phyloP scores from a whole-genome alignment of 257 asterid species.

The Petunia secreta region DNA sequence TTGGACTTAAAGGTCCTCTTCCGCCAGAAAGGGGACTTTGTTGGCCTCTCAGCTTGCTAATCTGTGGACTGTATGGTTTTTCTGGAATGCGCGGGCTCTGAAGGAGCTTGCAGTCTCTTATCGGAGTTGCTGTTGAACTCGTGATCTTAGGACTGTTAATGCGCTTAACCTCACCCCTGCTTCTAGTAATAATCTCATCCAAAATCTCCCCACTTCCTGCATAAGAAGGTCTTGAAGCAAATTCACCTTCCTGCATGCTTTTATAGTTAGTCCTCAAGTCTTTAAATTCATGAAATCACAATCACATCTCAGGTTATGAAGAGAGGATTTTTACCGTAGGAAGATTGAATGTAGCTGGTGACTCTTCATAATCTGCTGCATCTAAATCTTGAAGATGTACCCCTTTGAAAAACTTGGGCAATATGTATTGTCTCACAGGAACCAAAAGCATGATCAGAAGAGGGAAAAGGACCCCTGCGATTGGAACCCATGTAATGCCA shows the following conservation, averaged over 20 bases:
- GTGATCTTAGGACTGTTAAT: slow-evolving; percentile 60
- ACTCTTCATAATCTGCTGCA: slow-evolving; percentile 89
- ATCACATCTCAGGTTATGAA: neutral
- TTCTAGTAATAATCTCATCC: slow-evolving; percentile 78
- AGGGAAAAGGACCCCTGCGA: slow-evolving; percentile 85
- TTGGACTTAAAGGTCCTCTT: slow-evolving; percentile 58
- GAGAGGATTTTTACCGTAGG: slow-evolving; percentile 41
- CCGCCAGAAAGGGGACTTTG: slow-evolving; percentile 41
- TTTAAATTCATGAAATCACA: neutral
- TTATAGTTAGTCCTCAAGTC: neutral
- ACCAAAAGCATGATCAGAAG: slow-evolving; percentile 81
- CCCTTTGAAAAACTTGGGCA: slow-evolving; percentile 82
- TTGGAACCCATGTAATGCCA: slow-evolving; percentile 88
- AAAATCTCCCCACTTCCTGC: slow-evolving; percentile 74
- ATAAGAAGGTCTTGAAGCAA: slow-evolving; percentile 49
- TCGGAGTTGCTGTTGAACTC: slow-evolving; percentile 68
- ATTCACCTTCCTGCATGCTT: slow-evolving; percentile 62
- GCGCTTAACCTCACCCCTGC: slow-evolving; percentile 84
- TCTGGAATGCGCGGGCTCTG: slow-evolving; percentile 70
- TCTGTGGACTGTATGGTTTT: slow-evolving; percentile 60
- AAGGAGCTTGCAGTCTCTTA: slow-evolving; percentile 48
- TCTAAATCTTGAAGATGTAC: slow-evolving; percentile 84
- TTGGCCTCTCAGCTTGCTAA: slow-evolving; percentile 58
- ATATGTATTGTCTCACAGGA: slow-evolving; percentile 69
- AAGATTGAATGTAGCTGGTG: slow-evolving; percentile 62